A percentile compares a stretch with the other conserved stretches of the same genome.
phyloP scores from a whole-genome alignment of 1,284 basidiomycete genomes.

The Ceratobasidium sp. region DNA sequence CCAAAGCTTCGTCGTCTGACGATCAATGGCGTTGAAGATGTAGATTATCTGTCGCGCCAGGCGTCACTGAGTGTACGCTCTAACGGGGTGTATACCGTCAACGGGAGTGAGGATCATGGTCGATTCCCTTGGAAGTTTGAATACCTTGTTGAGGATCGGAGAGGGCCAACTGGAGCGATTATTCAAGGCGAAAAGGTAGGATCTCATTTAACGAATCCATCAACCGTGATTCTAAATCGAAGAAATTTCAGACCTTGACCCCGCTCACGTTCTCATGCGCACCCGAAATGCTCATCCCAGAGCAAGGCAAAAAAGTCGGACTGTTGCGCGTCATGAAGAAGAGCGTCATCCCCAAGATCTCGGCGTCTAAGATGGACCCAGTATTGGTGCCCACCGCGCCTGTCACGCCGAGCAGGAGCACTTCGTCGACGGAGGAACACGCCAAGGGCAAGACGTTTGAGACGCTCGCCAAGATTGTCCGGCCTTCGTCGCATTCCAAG shows the following conservation, averaged over 20 bases:
- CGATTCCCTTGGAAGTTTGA: conserved; percentile 81
- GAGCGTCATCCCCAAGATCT: conserved; percentile 70
- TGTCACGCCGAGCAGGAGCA: neutral
- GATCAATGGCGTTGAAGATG: conserved; percentile 72
- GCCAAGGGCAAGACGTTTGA: conserved; percentile 26
- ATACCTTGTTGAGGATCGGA: conserved; percentile 76
- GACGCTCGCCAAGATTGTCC: neutral
- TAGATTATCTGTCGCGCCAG: conserved; percentile 79
- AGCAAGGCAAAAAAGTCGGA: conserved; percentile 74
- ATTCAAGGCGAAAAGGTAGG: conserved; percentile 72
- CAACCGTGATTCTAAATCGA: too few species aligned
- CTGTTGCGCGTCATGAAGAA: conserved; percentile 80
- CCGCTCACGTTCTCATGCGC: conserved; percentile 81
- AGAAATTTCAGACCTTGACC: conserved; percentile 63
- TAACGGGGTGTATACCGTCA: conserved; percentile 80
- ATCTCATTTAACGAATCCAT: too few species aligned
- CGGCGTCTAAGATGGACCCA: conserved; percentile 48
- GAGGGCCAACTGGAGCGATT: conserved; percentile 63
- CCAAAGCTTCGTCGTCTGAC: conserved; percentile 78
- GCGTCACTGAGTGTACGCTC: conserved; percentile 74
- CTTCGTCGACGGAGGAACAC: neutral
- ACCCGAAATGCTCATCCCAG: conserved; percentile 72
- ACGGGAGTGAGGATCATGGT: conserved; percentile 69
- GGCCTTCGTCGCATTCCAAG: neutral
- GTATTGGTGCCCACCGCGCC: conserved; percentile 14